These are phyloP conservation scores for Pseudoneurospora amorphoporcata DNA, from an alignment of 495 filamentous ascomycete species.

Conservation along the genomic window DNA sequence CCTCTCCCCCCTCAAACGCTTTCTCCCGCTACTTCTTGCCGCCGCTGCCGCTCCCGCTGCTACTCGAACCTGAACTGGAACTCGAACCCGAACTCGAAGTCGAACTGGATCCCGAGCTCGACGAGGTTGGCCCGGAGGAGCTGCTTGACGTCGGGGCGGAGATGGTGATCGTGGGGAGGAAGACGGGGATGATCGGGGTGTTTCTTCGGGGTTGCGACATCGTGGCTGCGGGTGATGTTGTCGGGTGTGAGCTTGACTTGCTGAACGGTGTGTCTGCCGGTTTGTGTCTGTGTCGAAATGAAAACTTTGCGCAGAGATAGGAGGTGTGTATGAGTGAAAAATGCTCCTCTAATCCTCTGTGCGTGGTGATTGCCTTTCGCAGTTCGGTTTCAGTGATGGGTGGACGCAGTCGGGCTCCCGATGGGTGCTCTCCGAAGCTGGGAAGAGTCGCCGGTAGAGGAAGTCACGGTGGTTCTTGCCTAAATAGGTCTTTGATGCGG, in stretches of 20 bases:
- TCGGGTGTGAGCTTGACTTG: background rate
- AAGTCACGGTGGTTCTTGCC: background rate
- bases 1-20: background rate
- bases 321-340: background rate
- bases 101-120: background rate
- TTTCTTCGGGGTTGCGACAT: background rate
- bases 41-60: background rate
- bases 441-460: background rate
- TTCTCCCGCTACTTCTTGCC: background rate
- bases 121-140: background rate
- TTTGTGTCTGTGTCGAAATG: no score
- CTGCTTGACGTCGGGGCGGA: background rate
- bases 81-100: background rate
- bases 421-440: background rate
- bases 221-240: background rate
- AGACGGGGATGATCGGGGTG: background rate
- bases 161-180: background rate
- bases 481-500: background rate
- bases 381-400: background rate
- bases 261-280: no score
- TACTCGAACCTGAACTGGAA: background rate
- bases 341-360: background rate
- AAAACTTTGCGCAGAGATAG: no score
- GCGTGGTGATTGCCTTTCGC: background rate
- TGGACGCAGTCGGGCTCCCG: background rate